Base-by-base conservation (phyloP, 108 stramenopile species). In the Fragilaria radians region DNA sequence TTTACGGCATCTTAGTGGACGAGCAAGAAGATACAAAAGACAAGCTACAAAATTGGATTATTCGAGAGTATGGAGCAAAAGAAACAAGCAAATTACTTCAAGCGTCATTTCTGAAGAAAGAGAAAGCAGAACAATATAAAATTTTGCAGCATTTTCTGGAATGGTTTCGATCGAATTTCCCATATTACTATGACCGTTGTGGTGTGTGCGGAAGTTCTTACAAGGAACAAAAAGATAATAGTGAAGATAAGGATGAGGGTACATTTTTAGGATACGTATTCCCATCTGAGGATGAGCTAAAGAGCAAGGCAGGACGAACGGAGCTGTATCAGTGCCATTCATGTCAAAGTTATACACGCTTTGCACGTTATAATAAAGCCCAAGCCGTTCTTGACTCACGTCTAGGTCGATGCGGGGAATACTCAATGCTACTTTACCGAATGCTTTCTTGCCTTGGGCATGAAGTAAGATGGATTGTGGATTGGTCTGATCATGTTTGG, bases 401-500 rank as follows among this genome's bases (percentile, higher is more conserved):
- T 29, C 65, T 68, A 21, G 83, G 83, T 33, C 53, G 79, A 14
- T 84, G 83, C 59, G 83, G 83, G 2, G 83, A 84, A 48, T 84
- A 84, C 45, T 72, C 66, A 22, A 75, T 84, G 71, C 53, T 84
- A 36, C 50, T 84, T 23, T 84, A 68, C 46, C 73, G 79, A 24
- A 68, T 84, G 32, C 48, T 84, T 4, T 76, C 78, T 32, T 64
- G 73, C 0, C 36, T 78, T 22, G 77, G 77, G 4, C 74, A 74
- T 46, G 61, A 79, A 14, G 49, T 68, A 24, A 62, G 83, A 61
- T 84, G 83, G 83, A 70, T 80, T 21, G 79, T 84, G 11, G 83
- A 84, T 66, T 84, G 83, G 83, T 67, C 76, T 11, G 83, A 84
- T 68, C 83, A 84, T 61, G 79, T 84, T 18, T 84, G 83, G 83